These are phyloP conservation scores for Phytophthora idaei DNA, from an alignment of 352 stramenopile genomes.

Conservation along the genomic window DNA sequence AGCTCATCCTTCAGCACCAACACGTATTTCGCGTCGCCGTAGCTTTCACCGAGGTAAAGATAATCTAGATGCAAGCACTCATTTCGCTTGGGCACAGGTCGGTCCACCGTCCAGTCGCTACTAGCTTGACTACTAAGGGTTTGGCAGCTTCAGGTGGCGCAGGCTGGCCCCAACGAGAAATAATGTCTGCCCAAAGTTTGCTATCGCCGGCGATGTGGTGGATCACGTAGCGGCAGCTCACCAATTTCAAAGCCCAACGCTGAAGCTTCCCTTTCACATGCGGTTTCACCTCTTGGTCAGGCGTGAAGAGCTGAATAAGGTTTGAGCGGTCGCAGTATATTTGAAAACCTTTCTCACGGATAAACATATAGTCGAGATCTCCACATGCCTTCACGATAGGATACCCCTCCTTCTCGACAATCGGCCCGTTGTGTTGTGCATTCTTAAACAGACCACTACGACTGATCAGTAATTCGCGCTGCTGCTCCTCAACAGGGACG, in stretches of 20 bases:
- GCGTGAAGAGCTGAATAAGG: constrained; percentile 12
- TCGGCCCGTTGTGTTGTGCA: constrained; percentile 6
- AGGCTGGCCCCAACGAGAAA: constrained; percentile 7
- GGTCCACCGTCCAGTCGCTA: not conserved
- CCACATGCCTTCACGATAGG: constrained; percentile 9
- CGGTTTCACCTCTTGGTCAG: constrained; percentile 11
- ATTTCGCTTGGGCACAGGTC: not conserved
- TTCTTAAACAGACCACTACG: constrained; percentile 9
- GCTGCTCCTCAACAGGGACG: constrained; percentile 6
- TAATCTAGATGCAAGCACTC: constrained; percentile 17
- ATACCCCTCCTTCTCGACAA: constrained; percentile 19
- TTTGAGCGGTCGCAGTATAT: constrained; percentile 20
- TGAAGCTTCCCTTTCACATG: constrained; percentile 19
- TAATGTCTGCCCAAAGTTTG: constrained; percentile 24
- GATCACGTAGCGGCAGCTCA: constrained; percentile 15
- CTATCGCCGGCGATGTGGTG: constrained; percentile 24
- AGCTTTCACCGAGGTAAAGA: constrained; percentile 7
- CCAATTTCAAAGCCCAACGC: constrained; percentile 13
- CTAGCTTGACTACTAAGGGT: not conserved
- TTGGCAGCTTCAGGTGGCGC: not conserved
- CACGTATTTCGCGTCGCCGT: constrained; percentile 7
- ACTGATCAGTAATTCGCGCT: constrained; percentile 11
- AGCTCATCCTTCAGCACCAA: constrained; percentile 15
- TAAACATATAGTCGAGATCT: constrained; percentile 17
- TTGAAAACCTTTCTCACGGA: constrained; percentile 1